Evolutionary conservation across 2,329 filamentous ascomycete genomes (phyloP).

Genomic region (Gnomoniopsis smithogilvyi): DNA sequence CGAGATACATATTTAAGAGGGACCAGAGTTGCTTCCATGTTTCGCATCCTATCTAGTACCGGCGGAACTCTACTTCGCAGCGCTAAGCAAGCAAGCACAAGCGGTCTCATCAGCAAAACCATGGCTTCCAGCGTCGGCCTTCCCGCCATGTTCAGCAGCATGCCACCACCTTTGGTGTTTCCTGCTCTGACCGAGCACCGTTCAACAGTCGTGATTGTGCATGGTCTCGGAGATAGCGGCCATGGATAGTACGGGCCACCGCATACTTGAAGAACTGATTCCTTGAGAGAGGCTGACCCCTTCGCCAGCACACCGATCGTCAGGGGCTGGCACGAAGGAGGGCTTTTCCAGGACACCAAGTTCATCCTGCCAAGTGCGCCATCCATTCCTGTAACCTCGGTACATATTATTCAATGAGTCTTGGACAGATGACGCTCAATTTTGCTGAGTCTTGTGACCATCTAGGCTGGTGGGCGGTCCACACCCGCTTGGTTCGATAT

Average conservation of each 20-base stretch:
- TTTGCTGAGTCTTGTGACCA: neutral
- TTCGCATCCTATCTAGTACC: neutral
- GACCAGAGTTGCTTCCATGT: neutral
- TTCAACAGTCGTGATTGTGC: slow-evolving; percentile 7
- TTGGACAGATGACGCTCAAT: neutral
- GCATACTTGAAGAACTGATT: neutral
- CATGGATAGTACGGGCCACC: slow-evolving; percentile 1
- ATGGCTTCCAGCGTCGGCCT: neutral
- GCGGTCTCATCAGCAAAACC: neutral
- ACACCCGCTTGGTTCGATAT: slow-evolving; percentile 13
- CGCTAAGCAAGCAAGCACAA: neutral
- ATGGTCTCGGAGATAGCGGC: slow-evolving; percentile 4
- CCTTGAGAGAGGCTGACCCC: neutral
- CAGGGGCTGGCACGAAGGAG: neutral
- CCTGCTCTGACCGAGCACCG: slow-evolving; percentile 8
- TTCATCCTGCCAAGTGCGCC: slow-evolving; percentile 10
- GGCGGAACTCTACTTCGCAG: neutral
- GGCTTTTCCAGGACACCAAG: slow-evolving; percentile 12
- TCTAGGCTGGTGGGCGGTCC: neutral
- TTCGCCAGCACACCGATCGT: neutral
- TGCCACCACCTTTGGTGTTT: slow-evolving; percentile 2
- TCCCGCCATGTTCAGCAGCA: slow-evolving; percentile 4
- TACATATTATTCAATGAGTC: neutral
- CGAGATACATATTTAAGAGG: too few relatives aligned
- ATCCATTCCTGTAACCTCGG: neutral